These are phyloP conservation scores for Amylostereum areolatum DNA, from an alignment of 1,284 basidiomycete genomes.

Conservation along the genomic window DNA sequence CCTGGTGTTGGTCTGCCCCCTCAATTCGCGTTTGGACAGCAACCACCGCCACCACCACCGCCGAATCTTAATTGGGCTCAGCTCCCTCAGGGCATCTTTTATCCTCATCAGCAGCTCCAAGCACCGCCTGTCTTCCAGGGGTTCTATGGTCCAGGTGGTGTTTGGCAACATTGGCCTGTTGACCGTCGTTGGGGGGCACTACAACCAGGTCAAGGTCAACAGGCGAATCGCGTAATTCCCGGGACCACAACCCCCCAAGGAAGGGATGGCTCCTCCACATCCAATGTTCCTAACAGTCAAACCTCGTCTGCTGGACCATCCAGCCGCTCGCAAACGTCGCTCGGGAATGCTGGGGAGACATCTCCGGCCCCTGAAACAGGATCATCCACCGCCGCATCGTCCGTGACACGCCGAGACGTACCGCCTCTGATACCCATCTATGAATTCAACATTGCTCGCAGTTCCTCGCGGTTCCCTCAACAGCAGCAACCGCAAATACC, in stretches of 20 bases:
- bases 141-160: constrained; percentile 56
- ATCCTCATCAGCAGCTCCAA: constrained; percentile 21
- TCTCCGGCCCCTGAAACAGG: constrained; percentile 2
- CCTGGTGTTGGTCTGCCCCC: constrained; percentile 12
- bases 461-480: too few species aligned
- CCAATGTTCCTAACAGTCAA: too few species aligned
- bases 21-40: constrained; percentile 11
- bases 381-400: constrained; percentile 1
- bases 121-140: constrained; percentile 34
- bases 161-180: constrained; percentile 55
- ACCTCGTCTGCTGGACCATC: too few species aligned
- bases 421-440: constrained; percentile 53
- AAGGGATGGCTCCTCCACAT: too few species aligned
- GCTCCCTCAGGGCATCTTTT: constrained; percentile 2
- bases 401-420: constrained; percentile 17
- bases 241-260: too few species aligned
- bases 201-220: too few species aligned
- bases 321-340: too few species aligned
- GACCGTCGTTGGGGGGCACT: constrained; percentile 27
- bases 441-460: constrained; percentile 23
- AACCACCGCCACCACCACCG: constrained; percentile 11
- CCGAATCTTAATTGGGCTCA: not conserved
- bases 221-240: too few species aligned
- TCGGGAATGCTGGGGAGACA: too few species aligned
- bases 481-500: too few species aligned